These are phyloP conservation scores for Fraxinus paxiana DNA, from an alignment of 305 asterid genomes.

Conservation along the genomic window DNA sequence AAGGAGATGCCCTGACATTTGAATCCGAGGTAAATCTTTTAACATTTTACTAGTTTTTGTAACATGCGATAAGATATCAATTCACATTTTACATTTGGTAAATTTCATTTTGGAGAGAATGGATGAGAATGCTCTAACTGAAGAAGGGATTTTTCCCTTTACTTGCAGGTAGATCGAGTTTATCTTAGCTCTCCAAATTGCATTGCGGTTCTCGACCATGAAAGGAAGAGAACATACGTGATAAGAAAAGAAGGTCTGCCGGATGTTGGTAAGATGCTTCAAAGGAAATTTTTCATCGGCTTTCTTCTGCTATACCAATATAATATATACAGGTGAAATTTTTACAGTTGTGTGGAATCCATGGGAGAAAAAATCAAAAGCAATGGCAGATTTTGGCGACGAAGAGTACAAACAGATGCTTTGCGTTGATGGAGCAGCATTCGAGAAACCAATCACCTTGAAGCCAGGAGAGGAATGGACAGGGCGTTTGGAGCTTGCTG, in stretches of 20 bases:
- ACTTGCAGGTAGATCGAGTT: constrained; percentile 72
- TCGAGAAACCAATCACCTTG: constrained; percentile 67
- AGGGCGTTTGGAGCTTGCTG: constrained; percentile 63
- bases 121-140: background rate
- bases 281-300: background rate
- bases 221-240: constrained; percentile 77
- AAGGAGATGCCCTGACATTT: constrained; percentile 88
- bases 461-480: constrained; percentile 95
- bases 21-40: constrained; percentile 71
- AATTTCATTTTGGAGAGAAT: background rate
- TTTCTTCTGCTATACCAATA: background rate
- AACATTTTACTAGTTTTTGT: background rate
- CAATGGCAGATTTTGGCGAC: constrained; percentile 83
- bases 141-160: background rate
- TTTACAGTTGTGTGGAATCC: constrained; percentile 87
- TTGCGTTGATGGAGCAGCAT: constrained; percentile 76
- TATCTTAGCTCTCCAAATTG: constrained; percentile 71
- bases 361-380: constrained; percentile 87
- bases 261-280: constrained; percentile 58
- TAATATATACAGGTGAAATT: background rate
- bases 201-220: constrained; percentile 84
- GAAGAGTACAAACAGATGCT: constrained; percentile 88
- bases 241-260: constrained; percentile 85
- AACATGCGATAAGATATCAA: background rate
- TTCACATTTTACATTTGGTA: background rate